A percentile compares a stretch with the other conserved stretches of the same genome.
phyloP scores from a whole-genome alignment of 2,329 filamentous ascomycete species.

The Aspergillus sp. region DNA sequence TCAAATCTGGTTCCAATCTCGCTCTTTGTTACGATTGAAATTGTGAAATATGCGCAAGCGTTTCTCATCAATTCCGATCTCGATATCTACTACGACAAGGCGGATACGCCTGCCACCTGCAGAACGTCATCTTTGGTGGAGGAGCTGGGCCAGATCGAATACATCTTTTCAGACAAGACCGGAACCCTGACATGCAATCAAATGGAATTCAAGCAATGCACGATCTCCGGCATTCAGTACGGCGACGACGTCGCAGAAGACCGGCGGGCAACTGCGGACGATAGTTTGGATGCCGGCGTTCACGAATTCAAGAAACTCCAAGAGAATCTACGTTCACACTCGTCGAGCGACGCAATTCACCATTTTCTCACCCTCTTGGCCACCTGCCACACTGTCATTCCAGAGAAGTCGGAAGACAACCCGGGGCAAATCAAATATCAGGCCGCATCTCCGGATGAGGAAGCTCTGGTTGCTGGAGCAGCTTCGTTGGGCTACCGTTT shows the following conservation, averaged over 20 bases:
- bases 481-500: slow-evolving; percentile 81
- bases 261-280: slow-evolving; percentile 67
- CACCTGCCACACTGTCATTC: slow-evolving; percentile 95
- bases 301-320: slow-evolving; percentile 72
- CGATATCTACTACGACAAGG: slow-evolving; percentile 95
- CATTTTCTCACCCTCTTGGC: slow-evolving; percentile 82
- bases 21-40: slow-evolving; percentile 91
- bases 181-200: slow-evolving; percentile 95
- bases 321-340: slow-evolving; percentile 59
- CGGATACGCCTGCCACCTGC: slow-evolving; percentile 90
- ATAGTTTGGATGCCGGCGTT: slow-evolving; percentile 69
- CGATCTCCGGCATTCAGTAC: slow-evolving; percentile 89
- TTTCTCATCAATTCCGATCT: slow-evolving; percentile 95
- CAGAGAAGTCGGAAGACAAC: slow-evolving; percentile 72
- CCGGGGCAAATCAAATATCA: slow-evolving; percentile 87
- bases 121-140: slow-evolving; percentile 94
- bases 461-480: slow-evolving; percentile 89
- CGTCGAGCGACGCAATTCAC: slow-evolving; percentile 55
- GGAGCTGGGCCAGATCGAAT: slow-evolving; percentile 95
- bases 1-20: slow-evolving; percentile 95
- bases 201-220: slow-evolving; percentile 97
- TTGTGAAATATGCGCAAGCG: slow-evolving; percentile 98
- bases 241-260: slow-evolving; percentile 89
- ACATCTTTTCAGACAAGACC: slow-evolving; percentile 97
- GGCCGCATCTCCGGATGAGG: slow-evolving; percentile 93